phyloP scores from a whole-genome alignment of 1,139 yeast species.

The Meyerozyma smithsonii region DNA sequence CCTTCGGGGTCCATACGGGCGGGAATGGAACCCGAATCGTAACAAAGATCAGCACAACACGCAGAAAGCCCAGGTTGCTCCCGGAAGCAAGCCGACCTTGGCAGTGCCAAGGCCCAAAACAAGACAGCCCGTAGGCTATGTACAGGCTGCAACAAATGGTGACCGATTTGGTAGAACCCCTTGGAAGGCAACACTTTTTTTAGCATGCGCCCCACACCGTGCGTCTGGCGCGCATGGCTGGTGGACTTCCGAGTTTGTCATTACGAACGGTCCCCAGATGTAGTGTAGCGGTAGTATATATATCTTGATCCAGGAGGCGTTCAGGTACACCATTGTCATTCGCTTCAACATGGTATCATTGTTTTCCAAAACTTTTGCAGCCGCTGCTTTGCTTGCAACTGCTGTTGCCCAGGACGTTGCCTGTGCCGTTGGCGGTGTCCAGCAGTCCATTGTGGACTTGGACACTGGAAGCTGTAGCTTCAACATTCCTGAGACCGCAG shows the following conservation, averaged over 20 bases:
- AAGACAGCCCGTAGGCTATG: no score
- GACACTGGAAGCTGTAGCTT: slow-evolving; percentile 13
- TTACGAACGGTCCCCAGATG: no score
- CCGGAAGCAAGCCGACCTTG: no score
- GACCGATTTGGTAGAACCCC: no score
- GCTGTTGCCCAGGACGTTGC: slow-evolving; percentile 9
- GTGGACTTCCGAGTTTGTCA: not conserved
- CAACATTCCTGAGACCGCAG: slow-evolving; percentile 10
- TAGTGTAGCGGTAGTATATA: no score
- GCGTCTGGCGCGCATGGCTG: not conserved
- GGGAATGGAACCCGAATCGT: no score
- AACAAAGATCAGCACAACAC: no score
- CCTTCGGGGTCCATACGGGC: not conserved
- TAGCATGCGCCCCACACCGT: not conserved
- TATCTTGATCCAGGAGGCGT: not conserved
- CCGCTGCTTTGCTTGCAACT: not conserved
- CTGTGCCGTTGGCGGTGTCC: slow-evolving; percentile 13
- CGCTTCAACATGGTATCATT: slow-evolving; percentile 1
- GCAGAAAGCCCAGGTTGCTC: no score
- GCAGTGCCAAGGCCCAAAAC: not conserved
- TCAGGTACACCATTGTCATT: not conserved
- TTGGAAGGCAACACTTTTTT: no score
- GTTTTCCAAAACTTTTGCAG: not conserved
- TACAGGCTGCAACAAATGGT: not conserved
- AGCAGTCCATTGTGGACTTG: slow-evolving; percentile 11